phyloP scores from a whole-genome alignment of 805 yeast species.

The Scheffersomyces amazonensis region DNA sequence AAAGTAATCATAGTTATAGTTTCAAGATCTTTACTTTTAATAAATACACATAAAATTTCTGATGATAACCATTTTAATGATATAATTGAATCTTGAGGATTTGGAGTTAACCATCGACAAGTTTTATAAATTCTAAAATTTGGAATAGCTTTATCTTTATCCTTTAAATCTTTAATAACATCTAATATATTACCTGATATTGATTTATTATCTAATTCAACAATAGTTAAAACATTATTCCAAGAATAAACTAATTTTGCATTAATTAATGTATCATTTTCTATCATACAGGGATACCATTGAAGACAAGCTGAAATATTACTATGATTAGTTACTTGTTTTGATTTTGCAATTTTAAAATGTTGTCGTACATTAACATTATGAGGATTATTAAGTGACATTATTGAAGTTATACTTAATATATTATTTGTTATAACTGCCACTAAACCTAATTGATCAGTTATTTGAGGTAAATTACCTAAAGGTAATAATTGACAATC shows the following conservation, averaged over 20 bases:
- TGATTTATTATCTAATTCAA: constrained; percentile 45
- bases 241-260: constrained; percentile 66
- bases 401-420: constrained; percentile 52
- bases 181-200: constrained; percentile 25
- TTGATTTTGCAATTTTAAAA: constrained; percentile 50
- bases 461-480: constrained; percentile 51
- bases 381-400: constrained; percentile 38
- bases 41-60: constrained; percentile 22
- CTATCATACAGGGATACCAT: constrained; percentile 59
- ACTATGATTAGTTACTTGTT: constrained; percentile 10
- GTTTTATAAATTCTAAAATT: constrained; percentile 21
- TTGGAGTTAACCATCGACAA: constrained; percentile 18
- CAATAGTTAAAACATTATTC: constrained; percentile 56
- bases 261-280: constrained; percentile 14
- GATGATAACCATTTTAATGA: constrained; percentile 54
- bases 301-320: constrained; percentile 46
- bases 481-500: constrained; percentile 53
- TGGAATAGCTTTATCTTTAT: constrained; percentile 35
- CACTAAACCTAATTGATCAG: constrained; percentile 57
- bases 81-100: constrained; percentile 37
- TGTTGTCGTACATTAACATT: constrained; percentile 41
- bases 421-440: constrained; percentile 56
- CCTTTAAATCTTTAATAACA: constrained; percentile 28
- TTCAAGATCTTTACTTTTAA: constrained; percentile 6
- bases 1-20: constrained; percentile 2